These are phyloP conservation scores for Stentor coeruleus DNA, from an alignment of 73 alveolate species.

Conservation along the genomic window DNA sequence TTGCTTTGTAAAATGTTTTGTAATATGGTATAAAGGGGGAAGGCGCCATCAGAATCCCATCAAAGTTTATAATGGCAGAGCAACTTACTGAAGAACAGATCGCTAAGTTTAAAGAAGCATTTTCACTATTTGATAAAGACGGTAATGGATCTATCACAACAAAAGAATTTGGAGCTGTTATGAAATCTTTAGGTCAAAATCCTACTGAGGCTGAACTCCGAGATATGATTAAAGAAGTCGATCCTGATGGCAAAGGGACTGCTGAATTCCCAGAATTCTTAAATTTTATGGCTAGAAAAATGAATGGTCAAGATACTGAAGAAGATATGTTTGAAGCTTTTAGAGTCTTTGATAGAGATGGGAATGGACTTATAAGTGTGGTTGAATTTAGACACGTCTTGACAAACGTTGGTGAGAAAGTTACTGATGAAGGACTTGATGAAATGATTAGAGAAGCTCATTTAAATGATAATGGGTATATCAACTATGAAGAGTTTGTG, in stretches of 20 bases:
- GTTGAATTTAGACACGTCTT: slow-evolving; percentile 83
- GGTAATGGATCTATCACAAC: slow-evolving; percentile 95
- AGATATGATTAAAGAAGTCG: slow-evolving; percentile 92
- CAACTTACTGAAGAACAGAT: slow-evolving; percentile 84
- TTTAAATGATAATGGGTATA: slow-evolving; percentile 88
- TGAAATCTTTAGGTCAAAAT: slow-evolving; percentile 95
- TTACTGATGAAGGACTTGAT: slow-evolving; percentile 89
- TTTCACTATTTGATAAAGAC: slow-evolving; percentile 94
- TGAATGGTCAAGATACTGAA: slow-evolving; percentile 97
- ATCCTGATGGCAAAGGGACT: slow-evolving; percentile 96
- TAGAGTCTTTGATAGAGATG: slow-evolving; percentile 97
- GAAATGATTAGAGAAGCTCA: slow-evolving; percentile 95
- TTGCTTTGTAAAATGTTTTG: slow-evolving; percentile 25
- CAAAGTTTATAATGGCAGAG: slow-evolving; percentile 58
- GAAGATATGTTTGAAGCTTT: slow-evolving; percentile 98
- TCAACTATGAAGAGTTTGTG: slow-evolving; percentile 84
- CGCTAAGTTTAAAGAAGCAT: slow-evolving; percentile 95
- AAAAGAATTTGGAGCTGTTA: slow-evolving; percentile 95
- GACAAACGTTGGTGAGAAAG: slow-evolving; percentile 78
- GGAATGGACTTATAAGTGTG: slow-evolving; percentile 86
- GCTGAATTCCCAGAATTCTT: slow-evolving; percentile 96
- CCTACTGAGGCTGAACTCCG: slow-evolving; percentile 93
- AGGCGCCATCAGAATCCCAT: too few relatives aligned
- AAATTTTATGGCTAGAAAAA: slow-evolving; percentile 96
- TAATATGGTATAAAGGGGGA: too few relatives aligned